Base-by-base conservation (phyloP, 371 early-diverging fungal genomes). In the Lichtheimia corymbifera region DNA sequence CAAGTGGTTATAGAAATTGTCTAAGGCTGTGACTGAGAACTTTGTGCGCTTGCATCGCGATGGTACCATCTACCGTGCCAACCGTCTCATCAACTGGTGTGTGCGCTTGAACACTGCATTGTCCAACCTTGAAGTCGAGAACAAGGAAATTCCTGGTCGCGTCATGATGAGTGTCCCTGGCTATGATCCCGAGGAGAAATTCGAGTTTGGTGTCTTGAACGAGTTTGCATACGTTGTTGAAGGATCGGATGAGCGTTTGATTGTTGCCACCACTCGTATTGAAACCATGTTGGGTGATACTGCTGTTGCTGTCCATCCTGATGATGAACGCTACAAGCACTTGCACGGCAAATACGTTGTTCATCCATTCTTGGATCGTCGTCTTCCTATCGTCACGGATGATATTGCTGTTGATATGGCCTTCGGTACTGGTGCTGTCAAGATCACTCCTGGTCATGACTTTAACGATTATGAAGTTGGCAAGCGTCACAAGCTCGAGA, bases 271-370 rank as follows among this genome's bases (percentile, higher is more conserved):
- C 18, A 99, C 99, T 3, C 94, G 99, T 90, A 88, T 98, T 63
- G 99, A 99, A 80, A 99, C 99, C 57, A 99, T 99, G 95, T 83
- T 99, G 52, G 99, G 98, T 67, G 99, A 99, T 82, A 91, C 94
- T 14, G 99, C 97, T 27, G 82, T 99, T 72, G 98, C 97, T 58
- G 92, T 97, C 27, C 95, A 99, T 71, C 91, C 94, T 30, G 62
- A 90, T 27, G 94, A 93, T 68, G 74, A 79, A 61, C 89, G 94
- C 50, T 93, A 93, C 77, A 87, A 77, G 83, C 94, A 96, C 70
- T 87, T 97, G 20, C 92, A 92, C 50, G 97, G 97, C 55, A 97
- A 96, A 68, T 93, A 74, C 69, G 98, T 90, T 14, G 81, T 91
- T 22, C 99, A 99, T 79, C 99, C 99, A 30, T 93, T 99, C 84